Percentiles rank a stretch among this genome's conserved stretches.
Evolutionary conservation across 2,329 filamentous ascomycete genomes (phyloP).

Genomic region (Cytospora schulzeri): DNA sequence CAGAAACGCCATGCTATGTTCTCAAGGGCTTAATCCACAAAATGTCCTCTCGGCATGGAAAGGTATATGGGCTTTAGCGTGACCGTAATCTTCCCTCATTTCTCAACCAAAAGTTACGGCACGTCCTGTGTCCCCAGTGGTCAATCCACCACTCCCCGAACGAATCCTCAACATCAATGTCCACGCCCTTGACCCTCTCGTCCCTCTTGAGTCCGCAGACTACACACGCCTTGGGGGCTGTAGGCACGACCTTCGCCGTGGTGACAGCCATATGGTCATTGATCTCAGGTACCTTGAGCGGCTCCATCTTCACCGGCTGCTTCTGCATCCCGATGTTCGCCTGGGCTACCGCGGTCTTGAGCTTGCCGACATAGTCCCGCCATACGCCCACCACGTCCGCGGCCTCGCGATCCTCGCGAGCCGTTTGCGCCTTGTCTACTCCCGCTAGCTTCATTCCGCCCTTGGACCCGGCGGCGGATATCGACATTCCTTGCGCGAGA

Average conservation of each 20-base stretch:
- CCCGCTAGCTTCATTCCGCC: constrained; percentile 86
- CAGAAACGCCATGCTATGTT: constrained; percentile 21
- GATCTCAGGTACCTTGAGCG: constrained; percentile 68
- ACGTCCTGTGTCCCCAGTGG: constrained; percentile 79
- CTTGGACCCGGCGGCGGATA: constrained; percentile 73
- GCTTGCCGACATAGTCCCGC: constrained; percentile 73
- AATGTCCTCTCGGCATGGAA: background rate
- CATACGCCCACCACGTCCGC: constrained; percentile 75
- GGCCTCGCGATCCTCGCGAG: constrained; percentile 82
- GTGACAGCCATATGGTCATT: constrained; percentile 68
- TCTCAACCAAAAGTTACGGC: constrained; percentile 82
- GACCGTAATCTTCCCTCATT: constrained; percentile 72
- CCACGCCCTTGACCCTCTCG: constrained; percentile 76
- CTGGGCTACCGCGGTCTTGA: constrained; percentile 73
- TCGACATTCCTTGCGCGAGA: constrained; percentile 84
- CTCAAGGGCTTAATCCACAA: background rate
- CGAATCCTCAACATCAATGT: constrained; percentile 79
- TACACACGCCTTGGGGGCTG: constrained; percentile 74
- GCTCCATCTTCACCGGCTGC: constrained; percentile 33
- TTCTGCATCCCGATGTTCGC: constrained; percentile 52
- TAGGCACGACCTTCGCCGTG: constrained; percentile 71
- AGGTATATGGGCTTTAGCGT: constrained; percentile 46
- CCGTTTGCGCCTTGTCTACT: constrained; percentile 79
- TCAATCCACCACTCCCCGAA: constrained; percentile 98
- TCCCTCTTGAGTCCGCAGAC: constrained; percentile 88